Conservation (phyloP, 345 rosid genomes). For the Reutealis trisperma region DNA sequence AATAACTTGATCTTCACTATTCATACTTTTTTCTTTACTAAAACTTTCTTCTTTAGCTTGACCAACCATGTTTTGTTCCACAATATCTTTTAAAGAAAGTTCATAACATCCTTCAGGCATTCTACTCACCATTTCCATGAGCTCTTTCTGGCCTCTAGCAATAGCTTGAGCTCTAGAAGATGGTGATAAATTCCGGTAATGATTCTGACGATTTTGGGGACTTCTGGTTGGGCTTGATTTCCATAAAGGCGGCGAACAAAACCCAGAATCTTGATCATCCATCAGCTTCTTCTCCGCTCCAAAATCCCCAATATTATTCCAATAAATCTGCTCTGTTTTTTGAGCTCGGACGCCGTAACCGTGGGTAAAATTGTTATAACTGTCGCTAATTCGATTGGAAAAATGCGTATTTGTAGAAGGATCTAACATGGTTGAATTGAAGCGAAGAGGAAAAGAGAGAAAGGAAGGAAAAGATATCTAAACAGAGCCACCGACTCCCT, state of each 20-base stretch:
- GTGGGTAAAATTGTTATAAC: not conserved
- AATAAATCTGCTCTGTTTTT: constrained; percentile 18
- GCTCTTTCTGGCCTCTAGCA: constrained; percentile 83
- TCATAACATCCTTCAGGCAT: constrained; percentile 95
- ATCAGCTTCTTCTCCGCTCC: not conserved
- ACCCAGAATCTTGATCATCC: constrained; percentile 51
- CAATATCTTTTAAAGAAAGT: constrained; percentile 78
- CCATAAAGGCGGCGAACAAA: constrained; percentile 72
- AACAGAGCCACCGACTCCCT: not conserved
- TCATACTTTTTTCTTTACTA: constrained; percentile 15
- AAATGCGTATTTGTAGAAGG: constrained; percentile 32
- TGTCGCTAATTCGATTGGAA: constrained; percentile 21
- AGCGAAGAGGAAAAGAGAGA: no score
- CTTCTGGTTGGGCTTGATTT: constrained; percentile 50
- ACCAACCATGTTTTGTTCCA: constrained; percentile 40
- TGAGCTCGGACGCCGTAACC: constrained; percentile 3
- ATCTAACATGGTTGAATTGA: constrained; percentile 36
- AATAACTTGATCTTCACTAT: constrained; percentile 15
- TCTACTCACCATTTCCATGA: constrained; percentile 84
- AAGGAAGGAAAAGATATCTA: not conserved
- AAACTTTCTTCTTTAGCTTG: constrained; percentile 30
- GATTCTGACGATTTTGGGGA: constrained; percentile 40
- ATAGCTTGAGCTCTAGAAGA: constrained; percentile 69
- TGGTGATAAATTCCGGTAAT: constrained; percentile 66
- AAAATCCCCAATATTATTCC: not conserved